Percentiles rank a stretch among this genome's conserved stretches.
Conservation (phyloP, 805 yeast species). For the Pichia heedii region DNA sequence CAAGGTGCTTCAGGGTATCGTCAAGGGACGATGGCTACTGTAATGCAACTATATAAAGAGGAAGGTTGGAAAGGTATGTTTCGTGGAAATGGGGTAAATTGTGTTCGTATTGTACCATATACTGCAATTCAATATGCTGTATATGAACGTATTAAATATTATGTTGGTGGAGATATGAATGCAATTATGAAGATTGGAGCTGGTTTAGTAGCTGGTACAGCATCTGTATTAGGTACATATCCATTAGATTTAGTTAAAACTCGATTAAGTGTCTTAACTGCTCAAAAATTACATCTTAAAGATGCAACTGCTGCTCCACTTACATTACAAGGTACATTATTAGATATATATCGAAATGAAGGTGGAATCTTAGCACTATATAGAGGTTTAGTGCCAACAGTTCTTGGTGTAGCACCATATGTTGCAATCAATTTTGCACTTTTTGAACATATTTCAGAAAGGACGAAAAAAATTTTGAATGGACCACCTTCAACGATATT, state of each 20-base stretch:
- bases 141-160: conserved; percentile 53
- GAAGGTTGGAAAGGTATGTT: conserved; percentile 90
- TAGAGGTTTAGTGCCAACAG: conserved; percentile 84
- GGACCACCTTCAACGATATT: conserved; percentile 32
- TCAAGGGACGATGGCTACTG: conserved; percentile 68
- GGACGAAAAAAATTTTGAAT: background rate
- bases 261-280: conserved; percentile 82
- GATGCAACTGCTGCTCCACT: conserved; percentile 48
- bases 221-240: conserved; percentile 75
- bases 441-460: conserved; percentile 71
- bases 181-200: conserved; percentile 56
- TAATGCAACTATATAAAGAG: conserved; percentile 69
- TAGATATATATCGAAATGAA: conserved; percentile 57
- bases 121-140: conserved; percentile 90
- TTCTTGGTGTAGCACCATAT: conserved; percentile 91
- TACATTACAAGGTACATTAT: conserved; percentile 53
- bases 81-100: conserved; percentile 86
- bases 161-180: conserved; percentile 33
- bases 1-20: conserved; percentile 48
- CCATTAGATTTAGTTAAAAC: conserved; percentile 91
- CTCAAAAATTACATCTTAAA: conserved; percentile 37
- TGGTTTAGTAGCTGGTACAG: conserved; percentile 76
- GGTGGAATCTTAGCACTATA: conserved; percentile 77
- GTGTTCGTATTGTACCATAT: conserved; percentile 86
- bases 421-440: conserved; percentile 89